Base-by-base conservation (phyloP, 2,329 filamentous ascomycete genomes). In the Alternaria sp. region DNA sequence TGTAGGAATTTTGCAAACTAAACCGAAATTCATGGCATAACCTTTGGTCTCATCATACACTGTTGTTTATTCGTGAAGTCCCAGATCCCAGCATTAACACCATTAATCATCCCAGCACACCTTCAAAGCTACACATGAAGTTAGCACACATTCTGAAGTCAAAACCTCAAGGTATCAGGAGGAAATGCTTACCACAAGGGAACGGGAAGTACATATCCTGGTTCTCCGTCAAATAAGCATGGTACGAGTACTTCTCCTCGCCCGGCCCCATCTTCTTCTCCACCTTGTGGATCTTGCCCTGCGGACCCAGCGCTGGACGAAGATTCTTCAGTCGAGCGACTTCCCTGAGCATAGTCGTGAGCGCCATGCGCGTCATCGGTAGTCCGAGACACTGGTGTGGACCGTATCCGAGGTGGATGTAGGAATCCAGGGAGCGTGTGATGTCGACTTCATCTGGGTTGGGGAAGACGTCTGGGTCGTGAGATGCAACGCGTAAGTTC, bases 191-290 rank as follows among this genome's bases (percentile, higher is more conserved):
- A 83, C 82, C 78, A 57, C 79, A 81, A 54, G 83, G 82, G 61
- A 84, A 84, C 44, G 81, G 81, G 70, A 82, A 83, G 69, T 78
- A 83, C 69, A 74, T 76, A 74, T 84, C 81, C 79, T 81, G 82
- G 55, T 82, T 81, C 76, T 83, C 83, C 36, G 81, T 84, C 76
- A 85, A 68, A 62, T 83, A 85, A 23, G 77, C 77, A 72, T 82
- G 79, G 62, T 81, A 83, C 11, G 74, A 72, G 54, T 80, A 68
- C 62, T 73, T 71, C 45, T 78, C 70, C 30, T 65, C 70, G 5
- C 54, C 66, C 7, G 25, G 76, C 66, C 17, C 62, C 63, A 75
- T 60, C 40, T 36, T 65, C 70, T 80, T 80, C 49, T 71, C 64
- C 1, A 84, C 78, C 72, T 83, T 84, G 71, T 83, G 80, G 46